phyloP scores from a whole-genome alignment of 202 grass and related monocot genomes.

The Elaeis oleifera region DNA sequence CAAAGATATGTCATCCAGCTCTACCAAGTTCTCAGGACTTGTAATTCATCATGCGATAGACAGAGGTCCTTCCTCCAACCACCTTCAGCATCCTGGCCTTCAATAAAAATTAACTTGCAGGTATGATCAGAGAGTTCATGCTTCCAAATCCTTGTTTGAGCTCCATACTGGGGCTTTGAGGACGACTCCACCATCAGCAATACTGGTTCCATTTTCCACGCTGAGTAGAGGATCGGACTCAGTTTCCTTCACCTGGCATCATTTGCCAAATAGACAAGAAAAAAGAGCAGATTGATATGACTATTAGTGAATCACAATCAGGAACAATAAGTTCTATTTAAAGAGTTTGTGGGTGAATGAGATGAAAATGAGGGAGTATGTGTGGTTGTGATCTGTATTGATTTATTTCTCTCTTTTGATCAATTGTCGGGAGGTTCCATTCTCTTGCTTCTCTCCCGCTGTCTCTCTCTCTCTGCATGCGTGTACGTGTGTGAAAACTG shows the following conservation, averaged over 20 bases:
- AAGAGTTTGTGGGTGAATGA: no score
- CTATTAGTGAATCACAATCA: not conserved
- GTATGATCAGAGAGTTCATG: constrained; percentile 11
- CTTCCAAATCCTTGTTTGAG: constrained; percentile 27
- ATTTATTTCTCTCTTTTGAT: no score
- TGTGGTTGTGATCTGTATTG: no score
- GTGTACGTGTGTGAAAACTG: no score
- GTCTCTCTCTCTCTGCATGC: no score
- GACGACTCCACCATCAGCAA: constrained; percentile 4
- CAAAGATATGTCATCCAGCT: no score
- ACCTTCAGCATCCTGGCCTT: not conserved
- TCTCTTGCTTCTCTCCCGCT: no score
- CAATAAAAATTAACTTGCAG: not conserved
- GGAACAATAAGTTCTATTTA: not conserved
- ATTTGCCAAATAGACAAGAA: not conserved
- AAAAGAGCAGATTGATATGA: not conserved
- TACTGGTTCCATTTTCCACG: constrained; percentile 9
- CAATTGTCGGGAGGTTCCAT: no score
- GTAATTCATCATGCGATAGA: not conserved
- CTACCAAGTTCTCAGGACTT: not conserved
- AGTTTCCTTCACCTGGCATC: constrained; percentile 20
- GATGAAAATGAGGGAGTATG: no score
- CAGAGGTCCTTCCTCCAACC: not conserved
- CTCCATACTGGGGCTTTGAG: constrained; percentile 11
- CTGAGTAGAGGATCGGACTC: constrained; percentile 18